Conservation (phyloP, 2,329 filamentous ascomycete genomes). For the Trichoderma oligosporum region DNA sequence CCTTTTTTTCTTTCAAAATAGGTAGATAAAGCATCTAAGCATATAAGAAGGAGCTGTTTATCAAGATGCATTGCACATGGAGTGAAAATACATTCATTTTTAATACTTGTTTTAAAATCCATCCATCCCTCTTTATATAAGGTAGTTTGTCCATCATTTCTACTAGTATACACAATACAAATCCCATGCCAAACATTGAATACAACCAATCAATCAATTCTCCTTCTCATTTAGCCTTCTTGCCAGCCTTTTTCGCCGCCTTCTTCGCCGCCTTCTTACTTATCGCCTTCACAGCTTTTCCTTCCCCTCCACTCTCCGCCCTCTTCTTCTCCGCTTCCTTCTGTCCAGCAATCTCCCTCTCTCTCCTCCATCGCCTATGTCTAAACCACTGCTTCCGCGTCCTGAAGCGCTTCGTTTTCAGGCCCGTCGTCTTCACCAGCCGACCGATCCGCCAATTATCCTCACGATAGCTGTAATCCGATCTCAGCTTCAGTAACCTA, state of each 20-base stretch:
- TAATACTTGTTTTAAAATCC: no score
- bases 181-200: no score
- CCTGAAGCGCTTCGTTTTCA: constrained; percentile 47
- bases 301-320: constrained; percentile 32
- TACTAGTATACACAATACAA: no score
- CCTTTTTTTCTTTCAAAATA: no score
- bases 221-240: constrained; percentile 31
- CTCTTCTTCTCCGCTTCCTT: constrained; percentile 37
- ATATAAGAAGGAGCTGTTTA: no score
- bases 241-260: constrained; percentile 35
- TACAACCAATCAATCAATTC: background rate
- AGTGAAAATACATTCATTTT: no score
- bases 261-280: constrained; percentile 36
- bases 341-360: constrained; percentile 42
- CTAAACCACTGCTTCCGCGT: constrained; percentile 50
- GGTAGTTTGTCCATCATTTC: no score
- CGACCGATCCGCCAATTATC: constrained; percentile 58
- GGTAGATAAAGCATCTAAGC: no score
- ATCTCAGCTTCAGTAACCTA: constrained; percentile 48
- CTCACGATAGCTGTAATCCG: constrained; percentile 58
- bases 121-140: no score
- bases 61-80: no score
- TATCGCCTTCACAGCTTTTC: constrained; percentile 32
- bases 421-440: constrained; percentile 49
- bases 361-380: constrained; percentile 41